Conservation (phyloP, 768 basidiomycete genomes). For the Boletus fagicola region DNA sequence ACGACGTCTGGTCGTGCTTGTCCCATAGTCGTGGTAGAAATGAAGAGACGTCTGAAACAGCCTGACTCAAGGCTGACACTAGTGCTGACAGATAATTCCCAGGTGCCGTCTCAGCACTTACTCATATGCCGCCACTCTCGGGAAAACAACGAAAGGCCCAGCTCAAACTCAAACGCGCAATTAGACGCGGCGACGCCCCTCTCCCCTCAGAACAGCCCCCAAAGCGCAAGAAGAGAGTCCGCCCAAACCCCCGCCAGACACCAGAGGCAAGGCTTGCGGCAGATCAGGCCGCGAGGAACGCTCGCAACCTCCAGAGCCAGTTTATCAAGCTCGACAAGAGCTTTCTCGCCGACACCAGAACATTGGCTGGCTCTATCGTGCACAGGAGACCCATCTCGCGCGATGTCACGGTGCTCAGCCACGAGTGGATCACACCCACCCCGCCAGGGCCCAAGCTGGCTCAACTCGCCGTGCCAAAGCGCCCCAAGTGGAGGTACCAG, state of each 20-base stretch:
- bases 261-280: conserved; percentile 11
- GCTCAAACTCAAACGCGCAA: conserved; percentile 74
- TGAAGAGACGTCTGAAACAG: too few species aligned
- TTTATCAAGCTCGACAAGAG: conserved; percentile 60
- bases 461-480: conserved; percentile 42
- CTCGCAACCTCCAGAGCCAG: conserved; percentile 62
- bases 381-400: conserved; percentile 57
- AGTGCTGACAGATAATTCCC: not conserved
- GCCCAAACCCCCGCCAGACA: not conserved
- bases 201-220: conserved; percentile 28
- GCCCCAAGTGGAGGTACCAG: conserved; percentile 86
- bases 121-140: conserved; percentile 38
- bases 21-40: too few species aligned
- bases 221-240: conserved; percentile 10
- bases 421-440: conserved; percentile 8
- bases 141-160: conserved; percentile 70
- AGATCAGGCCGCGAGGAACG: conserved; percentile 38
- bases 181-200: conserved; percentile 73
- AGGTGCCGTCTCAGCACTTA: not conserved
- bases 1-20: too few species aligned
- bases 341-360: conserved; percentile 61
- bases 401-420: conserved; percentile 37
- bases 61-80: not conserved
- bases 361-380: conserved; percentile 50
- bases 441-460: not conserved